Base-by-base conservation (phyloP, 2,329 filamentous ascomycete species). In the Polytolypa hystricis region DNA sequence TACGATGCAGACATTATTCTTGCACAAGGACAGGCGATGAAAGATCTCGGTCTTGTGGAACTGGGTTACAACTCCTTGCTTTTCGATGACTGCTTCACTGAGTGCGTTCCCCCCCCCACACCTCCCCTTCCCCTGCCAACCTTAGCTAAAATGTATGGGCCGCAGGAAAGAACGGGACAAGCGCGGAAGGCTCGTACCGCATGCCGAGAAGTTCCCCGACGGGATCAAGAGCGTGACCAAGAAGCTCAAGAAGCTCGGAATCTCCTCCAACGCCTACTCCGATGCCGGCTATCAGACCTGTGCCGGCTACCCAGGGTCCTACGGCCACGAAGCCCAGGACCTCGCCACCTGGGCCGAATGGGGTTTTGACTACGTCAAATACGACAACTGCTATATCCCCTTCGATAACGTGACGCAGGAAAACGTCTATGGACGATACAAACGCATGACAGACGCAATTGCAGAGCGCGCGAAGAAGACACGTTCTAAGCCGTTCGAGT, bases 361-460 rank as follows among this genome's bases (percentile, higher is more conserved):
- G 48, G 45, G 47, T 16, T 41, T 41, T 21, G 34, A 41, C 21
- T 48, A 47, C 35, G 32, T 49, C 16, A 50, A 50, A 37, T 48
- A 49, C 27, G 47, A 50, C 42, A 49, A 50, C 20, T 50, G 47
- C 34, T 50, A 48, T 30, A 48, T 49, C 4, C 47, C 47, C 9
- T 47, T 42, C 28, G 52, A 55, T 40, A 51, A 49, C 14, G 37
- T 52, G 5, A 52, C 50, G 5, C 43, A 51, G 26, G 45, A 50
- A 23, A 53, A 52, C 27, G 46, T 52, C 36, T 43, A 47, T 31
- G 51, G 49, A 4, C 44, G 49, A 7, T 55, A 47, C 33, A 35
- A 35, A 26, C 46, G 49, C 16, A 55, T 55, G 52, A 39, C 45
- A 4, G 33, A 43, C 7, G 40, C 45, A 29, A 42, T 66, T 70